Base-by-base conservation (phyloP, 179 eudicot genomes). In the Corrigiola litoralis region DNA sequence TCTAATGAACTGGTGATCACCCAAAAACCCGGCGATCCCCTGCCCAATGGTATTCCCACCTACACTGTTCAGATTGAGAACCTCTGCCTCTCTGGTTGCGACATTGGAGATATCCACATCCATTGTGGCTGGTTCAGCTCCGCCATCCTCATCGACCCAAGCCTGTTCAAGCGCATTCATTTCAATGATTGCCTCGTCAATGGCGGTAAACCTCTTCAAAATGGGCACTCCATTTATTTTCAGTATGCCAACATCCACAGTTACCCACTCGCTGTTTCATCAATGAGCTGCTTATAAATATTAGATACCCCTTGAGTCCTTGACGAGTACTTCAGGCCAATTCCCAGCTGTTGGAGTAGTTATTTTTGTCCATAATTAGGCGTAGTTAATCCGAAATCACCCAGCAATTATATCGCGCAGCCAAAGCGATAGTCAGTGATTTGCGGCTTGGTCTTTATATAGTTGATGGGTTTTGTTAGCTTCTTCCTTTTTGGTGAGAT, bases 111-210 rank as follows among this genome's bases (percentile, higher is more conserved):
- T 11, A 75, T 75, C 31, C 79, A 75, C 51, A 17, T 75, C 45
- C 65, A 25, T 1, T 75, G 79, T 44, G 79, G 79, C 1, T 75
- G 74, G 79, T 75, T 75, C 49, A 75, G 79, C 71, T 75, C 79
- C 13, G 79, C 79, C 4, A 28, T 61, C 18, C 59, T 66, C 46
- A 47, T 75, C 5, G 68, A 75, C 64, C 79, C 79, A 29, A 5
- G 6, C 3, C 2, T 66, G 17, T 66, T 75, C 68, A 65, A 37
- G 57, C 75, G 75, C 11, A 7, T 75, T 34, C 34, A 31, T 16
- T 65, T 31, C 34, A 51, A 75, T 14, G 79, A 75, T 21, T 75
- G 79, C 36, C 44, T 75, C 16, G 64, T 75, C 40, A 75, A 70
- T 38, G 79, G 49, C 18, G 79, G 79, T 14, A 31, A 20, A 6